Conservation (phyloP, 805 yeast genomes). For the Lipomyces starkeyi region DNA sequence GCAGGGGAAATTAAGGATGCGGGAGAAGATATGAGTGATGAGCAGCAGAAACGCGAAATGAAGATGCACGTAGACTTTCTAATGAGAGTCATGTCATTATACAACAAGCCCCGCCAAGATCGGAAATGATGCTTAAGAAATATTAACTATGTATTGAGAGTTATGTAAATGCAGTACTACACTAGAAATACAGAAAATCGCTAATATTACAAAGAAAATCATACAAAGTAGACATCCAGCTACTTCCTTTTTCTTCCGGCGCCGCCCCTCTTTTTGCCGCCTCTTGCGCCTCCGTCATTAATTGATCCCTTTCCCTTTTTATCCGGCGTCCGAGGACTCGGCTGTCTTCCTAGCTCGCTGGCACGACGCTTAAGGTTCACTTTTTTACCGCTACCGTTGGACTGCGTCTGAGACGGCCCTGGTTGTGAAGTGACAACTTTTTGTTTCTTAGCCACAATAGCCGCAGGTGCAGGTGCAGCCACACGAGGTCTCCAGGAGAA, state of each 20-base stretch:
- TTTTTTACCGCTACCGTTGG: slow-evolving; percentile 5
- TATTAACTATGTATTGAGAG: background rate
- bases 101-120: slow-evolving; percentile 1
- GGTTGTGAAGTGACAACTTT: background rate
- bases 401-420: slow-evolving; percentile 6
- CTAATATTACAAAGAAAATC: background rate
- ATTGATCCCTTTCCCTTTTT: slow-evolving; percentile 2
- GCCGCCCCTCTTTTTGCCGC: slow-evolving; percentile 11
- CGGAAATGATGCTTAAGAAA: background rate
- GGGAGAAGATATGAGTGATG: slow-evolving; percentile 11
- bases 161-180: background rate
- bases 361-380: slow-evolving; percentile 22
- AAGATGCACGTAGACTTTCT: slow-evolving; percentile 26
- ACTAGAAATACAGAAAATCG: background rate
- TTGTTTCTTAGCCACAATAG: background rate
- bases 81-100: slow-evolving; percentile 18
- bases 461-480: slow-evolving; percentile 10
- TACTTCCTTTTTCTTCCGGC: slow-evolving; percentile 7
- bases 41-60: slow-evolving; percentile 21
- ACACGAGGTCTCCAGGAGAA: slow-evolving; percentile 35
- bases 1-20: slow-evolving; percentile 9
- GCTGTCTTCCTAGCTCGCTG: slow-evolving; percentile 8
- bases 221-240: background rate
- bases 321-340: slow-evolving; percentile 10
- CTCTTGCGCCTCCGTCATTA: background rate